Conservation (phyloP, 2,329 filamentous ascomycete genomes). For the Kalmusia sp. region DNA sequence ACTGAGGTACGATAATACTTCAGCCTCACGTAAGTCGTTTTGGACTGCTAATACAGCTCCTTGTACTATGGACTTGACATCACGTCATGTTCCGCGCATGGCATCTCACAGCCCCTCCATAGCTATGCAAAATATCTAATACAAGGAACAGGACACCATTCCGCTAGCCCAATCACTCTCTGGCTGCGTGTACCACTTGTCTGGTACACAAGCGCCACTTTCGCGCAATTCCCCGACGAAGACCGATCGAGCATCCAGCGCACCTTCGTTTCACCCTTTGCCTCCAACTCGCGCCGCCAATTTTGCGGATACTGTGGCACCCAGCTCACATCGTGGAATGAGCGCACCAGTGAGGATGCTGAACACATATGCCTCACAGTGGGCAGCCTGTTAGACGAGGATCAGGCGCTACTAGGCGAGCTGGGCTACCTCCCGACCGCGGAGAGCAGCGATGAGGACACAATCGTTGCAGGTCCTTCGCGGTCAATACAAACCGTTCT, state of each 20-base stretch:
- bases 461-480: constrained; percentile 25
- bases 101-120: constrained; percentile 8
- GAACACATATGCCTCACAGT: constrained; percentile 82
- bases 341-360: constrained; percentile 72
- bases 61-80: not conserved
- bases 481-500: constrained; percentile 21
- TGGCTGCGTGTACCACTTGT: constrained; percentile 82
- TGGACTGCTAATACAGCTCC: not conserved
- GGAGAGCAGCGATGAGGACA: constrained; percentile 37
- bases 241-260: constrained; percentile 53
- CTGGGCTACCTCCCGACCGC: constrained; percentile 70
- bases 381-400: constrained; percentile 75
- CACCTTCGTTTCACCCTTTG: constrained; percentile 49
- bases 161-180: constrained; percentile 76
- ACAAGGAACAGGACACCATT: constrained; percentile 62
- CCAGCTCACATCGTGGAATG: constrained; percentile 82
- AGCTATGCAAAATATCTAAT: constrained; percentile 12
- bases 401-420: constrained; percentile 75
- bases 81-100: constrained; percentile 16
- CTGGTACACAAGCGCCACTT: constrained; percentile 80
- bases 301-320: constrained; percentile 96
- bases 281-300: constrained; percentile 69
- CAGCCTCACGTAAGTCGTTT: constrained; percentile 71
- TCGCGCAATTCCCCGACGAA: constrained; percentile 81
- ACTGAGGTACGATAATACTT: constrained; percentile 70